phyloP scores from a whole-genome alignment of 2,329 filamentous ascomycete genomes.

The Parasarocladium wereldwijsianum region DNA sequence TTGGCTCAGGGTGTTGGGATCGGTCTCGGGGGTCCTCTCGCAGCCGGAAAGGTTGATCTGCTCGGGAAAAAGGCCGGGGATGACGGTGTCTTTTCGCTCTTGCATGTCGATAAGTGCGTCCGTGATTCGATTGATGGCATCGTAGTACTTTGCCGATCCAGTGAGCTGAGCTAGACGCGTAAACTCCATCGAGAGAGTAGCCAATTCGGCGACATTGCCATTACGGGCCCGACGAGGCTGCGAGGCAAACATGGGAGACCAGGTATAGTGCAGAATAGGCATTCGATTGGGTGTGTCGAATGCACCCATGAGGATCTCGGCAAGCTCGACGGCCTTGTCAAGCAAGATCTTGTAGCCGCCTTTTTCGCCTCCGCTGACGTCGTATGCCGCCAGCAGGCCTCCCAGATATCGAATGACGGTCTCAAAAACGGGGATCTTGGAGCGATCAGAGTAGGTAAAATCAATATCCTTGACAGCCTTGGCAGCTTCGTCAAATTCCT shows the following conservation, averaged over 20 bases:
- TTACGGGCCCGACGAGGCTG: conserved; percentile 47
- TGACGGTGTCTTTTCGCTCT: conserved; percentile 40
- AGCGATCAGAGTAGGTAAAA: conserved; percentile 55
- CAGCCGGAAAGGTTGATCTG: conserved; percentile 68
- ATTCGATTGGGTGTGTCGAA: conserved; percentile 93
- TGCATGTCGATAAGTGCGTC: conserved; percentile 66
- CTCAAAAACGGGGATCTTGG: conserved; percentile 79
- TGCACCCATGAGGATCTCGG: conserved; percentile 63
- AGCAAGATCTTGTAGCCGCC: conserved; percentile 51
- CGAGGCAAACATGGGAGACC: conserved; percentile 50
- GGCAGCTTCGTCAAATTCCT: conserved; percentile 69
- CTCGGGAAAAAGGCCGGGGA: conserved; percentile 73
- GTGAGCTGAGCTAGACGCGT: conserved; percentile 80
- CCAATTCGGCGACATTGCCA: conserved; percentile 56
- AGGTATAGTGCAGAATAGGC: conserved; percentile 69
- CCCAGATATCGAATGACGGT: conserved; percentile 86
- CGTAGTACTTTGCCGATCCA: conserved; percentile 69
- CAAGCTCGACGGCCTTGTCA: conserved; percentile 65
- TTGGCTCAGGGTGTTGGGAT: conserved; percentile 15
- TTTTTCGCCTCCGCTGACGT: conserved; percentile 52
- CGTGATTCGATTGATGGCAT: conserved; percentile 76
- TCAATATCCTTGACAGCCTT: conserved; percentile 59
- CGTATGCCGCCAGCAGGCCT: conserved; percentile 72
- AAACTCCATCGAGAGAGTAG: conserved; percentile 75
- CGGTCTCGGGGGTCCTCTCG: conserved; percentile 34